Percentiles rank a stretch among this genome's conserved stretches.
Evolutionary conservation across 2,329 filamentous ascomycete genomes (phyloP).

Genomic region (Pleoardoris graminearum): DNA sequence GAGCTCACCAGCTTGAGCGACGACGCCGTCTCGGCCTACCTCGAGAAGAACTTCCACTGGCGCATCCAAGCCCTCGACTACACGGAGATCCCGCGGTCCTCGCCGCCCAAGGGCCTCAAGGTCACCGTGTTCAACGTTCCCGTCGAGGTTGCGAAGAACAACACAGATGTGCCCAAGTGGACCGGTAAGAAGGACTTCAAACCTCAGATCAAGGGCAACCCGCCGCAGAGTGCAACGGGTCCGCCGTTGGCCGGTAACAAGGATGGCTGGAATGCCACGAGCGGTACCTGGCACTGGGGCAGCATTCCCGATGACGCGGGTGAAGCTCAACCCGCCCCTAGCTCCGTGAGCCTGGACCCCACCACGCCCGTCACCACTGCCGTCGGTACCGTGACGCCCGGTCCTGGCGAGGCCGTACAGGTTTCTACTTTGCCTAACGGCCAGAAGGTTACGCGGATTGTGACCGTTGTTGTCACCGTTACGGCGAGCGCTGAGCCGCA

Average conservation of each 20-base stretch:
- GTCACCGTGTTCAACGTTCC: slow-evolving; percentile 34
- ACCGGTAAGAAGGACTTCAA: slow-evolving; percentile 28
- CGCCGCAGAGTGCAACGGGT: slow-evolving; percentile 14
- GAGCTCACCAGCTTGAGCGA: slow-evolving; percentile 30
- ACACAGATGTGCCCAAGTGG: slow-evolving; percentile 33
- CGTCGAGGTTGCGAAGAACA: slow-evolving; percentile 26
- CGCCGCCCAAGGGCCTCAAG: slow-evolving; percentile 33
- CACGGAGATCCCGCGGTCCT: slow-evolving; percentile 32
- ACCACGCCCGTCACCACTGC: not conserved
- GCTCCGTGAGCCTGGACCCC: slow-evolving; percentile 1
- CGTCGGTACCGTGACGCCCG: slow-evolving; percentile 1
- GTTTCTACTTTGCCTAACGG: slow-evolving; percentile 8
- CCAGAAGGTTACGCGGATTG: slow-evolving; percentile 4
- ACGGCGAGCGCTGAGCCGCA: slow-evolving; percentile 1
- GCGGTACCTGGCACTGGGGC: slow-evolving; percentile 9
- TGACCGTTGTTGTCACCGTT: slow-evolving; percentile 8
- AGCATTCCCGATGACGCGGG: not conserved
- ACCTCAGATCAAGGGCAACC: slow-evolving; percentile 31
- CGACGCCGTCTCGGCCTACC: slow-evolving; percentile 26
- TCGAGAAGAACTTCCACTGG: slow-evolving; percentile 38
- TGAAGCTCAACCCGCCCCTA: not conserved
- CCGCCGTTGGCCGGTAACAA: slow-evolving; percentile 1
- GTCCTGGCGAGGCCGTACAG: slow-evolving; percentile 3
- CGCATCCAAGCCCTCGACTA: slow-evolving; percentile 36
- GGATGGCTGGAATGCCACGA: slow-evolving; percentile 11